Evolutionary conservation across 2,329 filamentous ascomycete genomes (phyloP), one percentile per base, ranked within the genome.

Genomic region (Bipolaris cookei): DNA sequence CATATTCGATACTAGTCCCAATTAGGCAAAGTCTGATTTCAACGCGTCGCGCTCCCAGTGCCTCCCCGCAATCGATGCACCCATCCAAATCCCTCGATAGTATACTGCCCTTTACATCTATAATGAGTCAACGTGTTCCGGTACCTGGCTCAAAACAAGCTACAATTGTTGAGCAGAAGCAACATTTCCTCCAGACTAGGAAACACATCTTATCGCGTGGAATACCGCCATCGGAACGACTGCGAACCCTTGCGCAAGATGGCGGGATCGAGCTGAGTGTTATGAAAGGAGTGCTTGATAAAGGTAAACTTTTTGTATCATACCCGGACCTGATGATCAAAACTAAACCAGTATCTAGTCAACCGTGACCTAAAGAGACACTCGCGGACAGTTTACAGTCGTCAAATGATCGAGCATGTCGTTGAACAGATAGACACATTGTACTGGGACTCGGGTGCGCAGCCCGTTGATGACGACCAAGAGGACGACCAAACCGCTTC

Each of bases 361-460:
- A 90, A 90, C 69, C 83, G 86, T 58, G 77, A 81, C 14, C 76
- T 91, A 13, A 83, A 84, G 62, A 86, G 88, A 64, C 89, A 92
- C 71, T 83, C 83, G 28, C 84, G 84, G 34, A 83, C 86, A 53
- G 86, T 86, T 4, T 90, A 90, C 71, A 83, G 86, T 14, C 83
- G 87, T 0, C 87, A 89, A 65, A 87, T 88, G n/a, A 86, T 83
- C 49, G 83, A 88, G 34, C 87, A 90, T 66, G 83, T 91, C 16
- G 88, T 89, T 1, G 88, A 90, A 78, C 89, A 92, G 77, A 86
- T 92, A 39, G 87, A 90, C 74, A 76, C 77, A 45, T 77, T 90
- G 42, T 91, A 91, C 72, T 82, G 83, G 73, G 77, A 79, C 39
- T 77, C 78, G 1, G 81, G 78, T 5, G 79, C 72, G 13, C 76